These are phyloP conservation scores for Trametes coccinea DNA, from an alignment of 768 basidiomycete genomes.

Conservation along the genomic window DNA sequence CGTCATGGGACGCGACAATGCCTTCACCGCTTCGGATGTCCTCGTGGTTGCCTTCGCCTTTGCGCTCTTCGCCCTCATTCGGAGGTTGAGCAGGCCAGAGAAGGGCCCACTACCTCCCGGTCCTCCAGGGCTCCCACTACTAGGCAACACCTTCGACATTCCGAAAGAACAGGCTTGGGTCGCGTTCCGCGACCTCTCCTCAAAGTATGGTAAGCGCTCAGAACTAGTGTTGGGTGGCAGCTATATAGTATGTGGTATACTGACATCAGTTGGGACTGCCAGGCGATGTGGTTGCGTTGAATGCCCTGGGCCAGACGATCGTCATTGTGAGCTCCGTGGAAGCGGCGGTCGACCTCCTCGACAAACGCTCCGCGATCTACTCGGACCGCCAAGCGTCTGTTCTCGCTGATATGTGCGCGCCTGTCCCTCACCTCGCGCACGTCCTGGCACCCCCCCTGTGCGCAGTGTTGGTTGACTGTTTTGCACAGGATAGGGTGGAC, in stretches of 20 bases:
- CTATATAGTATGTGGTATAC: no score
- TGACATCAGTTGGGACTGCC: neutral
- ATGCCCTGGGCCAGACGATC: constrained; percentile 17
- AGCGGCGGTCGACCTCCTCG: constrained; percentile 27
- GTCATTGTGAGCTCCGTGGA: constrained; percentile 22
- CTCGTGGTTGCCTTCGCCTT: neutral
- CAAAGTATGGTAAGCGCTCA: neutral
- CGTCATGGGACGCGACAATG: no score
- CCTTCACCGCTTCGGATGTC: neutral
- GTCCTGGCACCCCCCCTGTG: no score
- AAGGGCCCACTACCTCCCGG: neutral
- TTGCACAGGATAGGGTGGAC: constrained; percentile 5
- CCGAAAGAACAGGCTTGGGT: constrained; percentile 1
- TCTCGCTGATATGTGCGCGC: neutral
- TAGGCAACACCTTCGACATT: constrained; percentile 2
- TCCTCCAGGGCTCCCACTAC: neutral
- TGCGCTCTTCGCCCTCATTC: neutral
- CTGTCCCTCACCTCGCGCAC: neutral
- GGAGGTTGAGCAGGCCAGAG: neutral
- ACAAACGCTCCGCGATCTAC: constrained; percentile 28
- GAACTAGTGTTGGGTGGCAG: no score
- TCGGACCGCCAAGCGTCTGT: constrained; percentile 17
- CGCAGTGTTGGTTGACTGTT: no score
- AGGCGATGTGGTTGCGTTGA: constrained; percentile 24
- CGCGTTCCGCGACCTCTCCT: neutral